A percentile compares a stretch with the other conserved stretches of the same genome.
These are phyloP conservation scores for Fusarium penzigii DNA, from an alignment of 2,329 filamentous ascomycete species.

Conservation along the genomic window DNA sequence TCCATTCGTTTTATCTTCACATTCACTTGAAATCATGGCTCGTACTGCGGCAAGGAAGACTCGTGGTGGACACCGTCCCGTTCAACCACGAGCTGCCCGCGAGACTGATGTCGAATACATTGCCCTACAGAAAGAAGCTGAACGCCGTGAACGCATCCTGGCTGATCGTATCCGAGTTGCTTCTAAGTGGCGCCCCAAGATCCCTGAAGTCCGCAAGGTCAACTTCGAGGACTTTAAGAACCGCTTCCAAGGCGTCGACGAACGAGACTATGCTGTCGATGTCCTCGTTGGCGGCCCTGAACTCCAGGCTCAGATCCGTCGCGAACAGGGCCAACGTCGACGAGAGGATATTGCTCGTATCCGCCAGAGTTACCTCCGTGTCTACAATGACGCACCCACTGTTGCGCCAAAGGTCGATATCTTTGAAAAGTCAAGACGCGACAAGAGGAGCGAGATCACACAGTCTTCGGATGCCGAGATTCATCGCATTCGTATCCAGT, in stretches of 20 bases:
- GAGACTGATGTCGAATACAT: conserved; percentile 33
- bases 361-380: conserved; percentile 32
- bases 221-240: conserved; percentile 49
- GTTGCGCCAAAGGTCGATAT: conserved; percentile 10
- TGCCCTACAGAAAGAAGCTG: conserved; percentile 36
- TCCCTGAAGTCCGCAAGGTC: conserved; percentile 41
- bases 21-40: conserved; percentile 12
- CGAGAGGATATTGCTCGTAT: conserved; percentile 38
- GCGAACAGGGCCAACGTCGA: conserved; percentile 38
- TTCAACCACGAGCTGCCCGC: conserved; percentile 16
- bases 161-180: conserved; percentile 37
- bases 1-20: not conserved
- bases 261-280: conserved; percentile 42
- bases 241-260: conserved; percentile 36
- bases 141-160: conserved; percentile 39
- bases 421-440: conserved; percentile 22
- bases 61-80: conserved; percentile 11
- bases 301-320: conserved; percentile 40
- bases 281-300: conserved; percentile 38
- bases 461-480: conserved; percentile 29
- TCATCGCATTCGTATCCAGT: conserved; percentile 43
- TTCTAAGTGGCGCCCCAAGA: conserved; percentile 43
- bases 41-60: conserved; percentile 6
- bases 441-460: conserved; percentile 27
- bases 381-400: conserved; percentile 1